Conservation (phyloP, 495 filamentous ascomycete genomes). For the Lindgomyces ingoldianus region DNA sequence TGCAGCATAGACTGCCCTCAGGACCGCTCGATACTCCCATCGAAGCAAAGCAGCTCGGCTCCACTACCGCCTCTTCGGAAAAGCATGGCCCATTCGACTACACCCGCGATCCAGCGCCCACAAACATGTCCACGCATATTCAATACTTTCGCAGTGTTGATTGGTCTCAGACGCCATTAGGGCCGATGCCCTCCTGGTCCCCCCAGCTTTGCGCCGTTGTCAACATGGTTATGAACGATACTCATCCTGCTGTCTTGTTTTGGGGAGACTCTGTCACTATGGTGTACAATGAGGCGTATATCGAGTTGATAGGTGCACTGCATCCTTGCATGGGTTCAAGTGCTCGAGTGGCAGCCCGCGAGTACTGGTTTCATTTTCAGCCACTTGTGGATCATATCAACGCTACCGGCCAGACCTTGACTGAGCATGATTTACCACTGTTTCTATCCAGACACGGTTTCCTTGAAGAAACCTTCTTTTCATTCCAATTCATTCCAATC, state of each 20-base stretch:
- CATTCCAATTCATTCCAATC: constrained; percentile 26
- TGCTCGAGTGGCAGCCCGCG: background rate
- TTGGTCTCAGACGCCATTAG: constrained; percentile 27
- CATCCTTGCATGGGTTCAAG: constrained; percentile 27
- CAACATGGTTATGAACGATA: constrained; percentile 21
- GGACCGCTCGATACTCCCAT: background rate
- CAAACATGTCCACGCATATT: constrained; percentile 11
- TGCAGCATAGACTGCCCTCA: background rate
- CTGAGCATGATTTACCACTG: constrained; percentile 8
- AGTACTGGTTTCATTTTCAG: constrained; percentile 8
- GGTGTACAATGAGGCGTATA: constrained; percentile 32
- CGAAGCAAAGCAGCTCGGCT: background rate
- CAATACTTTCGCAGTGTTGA: constrained; percentile 24
- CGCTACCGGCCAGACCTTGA: constrained; percentile 14
- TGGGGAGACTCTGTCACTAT: constrained; percentile 28
- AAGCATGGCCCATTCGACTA: background rate
- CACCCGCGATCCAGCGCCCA: constrained; percentile 2
- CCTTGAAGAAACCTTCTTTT: constrained; percentile 33
- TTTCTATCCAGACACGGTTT: constrained; percentile 19
- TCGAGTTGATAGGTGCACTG: constrained; percentile 14
- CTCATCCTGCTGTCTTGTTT: constrained; percentile 23
- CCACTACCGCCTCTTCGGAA: background rate
- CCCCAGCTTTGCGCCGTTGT: constrained; percentile 19
- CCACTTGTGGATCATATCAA: constrained; percentile 15
- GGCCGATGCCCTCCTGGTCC: constrained; percentile 26